Percentiles rank a stretch among this genome's conserved stretches.
These are phyloP conservation scores for Annulohypoxylon nitens DNA, from an alignment of 495 filamentous ascomycete species.

Conservation along the genomic window DNA sequence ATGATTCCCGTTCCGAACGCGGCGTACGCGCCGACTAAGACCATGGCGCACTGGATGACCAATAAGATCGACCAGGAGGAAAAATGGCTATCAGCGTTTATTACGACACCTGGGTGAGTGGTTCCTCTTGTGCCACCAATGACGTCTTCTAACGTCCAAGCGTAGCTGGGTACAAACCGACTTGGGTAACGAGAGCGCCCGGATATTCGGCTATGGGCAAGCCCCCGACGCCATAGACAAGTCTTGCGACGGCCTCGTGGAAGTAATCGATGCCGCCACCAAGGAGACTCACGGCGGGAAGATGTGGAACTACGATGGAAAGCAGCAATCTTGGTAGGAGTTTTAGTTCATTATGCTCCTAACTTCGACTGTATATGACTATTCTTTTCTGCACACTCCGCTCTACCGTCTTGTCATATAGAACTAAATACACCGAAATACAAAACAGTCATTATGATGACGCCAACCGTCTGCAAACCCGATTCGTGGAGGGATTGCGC, in stretches of 20 bases:
- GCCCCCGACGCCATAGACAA: constrained; percentile 50
- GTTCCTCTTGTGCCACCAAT: background rate
- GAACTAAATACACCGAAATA: constrained; percentile 26
- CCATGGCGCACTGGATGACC: constrained; percentile 55
- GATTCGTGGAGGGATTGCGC: background rate
- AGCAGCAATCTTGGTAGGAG: constrained; percentile 3
- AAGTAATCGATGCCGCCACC: constrained; percentile 53
- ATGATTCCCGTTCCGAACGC: constrained; percentile 50
- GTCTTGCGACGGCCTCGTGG: constrained; percentile 50
- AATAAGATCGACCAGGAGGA: constrained; percentile 56
- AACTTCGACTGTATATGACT: constrained; percentile 3
- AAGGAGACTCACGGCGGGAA: constrained; percentile 54
- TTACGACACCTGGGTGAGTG: constrained; percentile 47
- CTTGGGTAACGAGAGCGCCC: constrained; percentile 57
- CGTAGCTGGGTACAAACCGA: constrained; percentile 60
- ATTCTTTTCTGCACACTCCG: background rate
- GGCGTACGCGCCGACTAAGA: constrained; percentile 59
- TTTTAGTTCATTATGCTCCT: background rate
- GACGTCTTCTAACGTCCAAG: background rate
- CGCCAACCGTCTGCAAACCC: background rate
- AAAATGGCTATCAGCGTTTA: constrained; percentile 52
- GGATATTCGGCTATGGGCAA: constrained; percentile 50
- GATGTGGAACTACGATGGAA: constrained; percentile 44
- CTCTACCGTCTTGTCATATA: constrained; percentile 4
- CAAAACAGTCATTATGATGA: constrained; percentile 13